Percentiles rank a stretch among this genome's conserved stretches.
phyloP scores from a whole-genome alignment of 1,284 basidiomycete genomes.

The Rhodotorula sp. region DNA sequence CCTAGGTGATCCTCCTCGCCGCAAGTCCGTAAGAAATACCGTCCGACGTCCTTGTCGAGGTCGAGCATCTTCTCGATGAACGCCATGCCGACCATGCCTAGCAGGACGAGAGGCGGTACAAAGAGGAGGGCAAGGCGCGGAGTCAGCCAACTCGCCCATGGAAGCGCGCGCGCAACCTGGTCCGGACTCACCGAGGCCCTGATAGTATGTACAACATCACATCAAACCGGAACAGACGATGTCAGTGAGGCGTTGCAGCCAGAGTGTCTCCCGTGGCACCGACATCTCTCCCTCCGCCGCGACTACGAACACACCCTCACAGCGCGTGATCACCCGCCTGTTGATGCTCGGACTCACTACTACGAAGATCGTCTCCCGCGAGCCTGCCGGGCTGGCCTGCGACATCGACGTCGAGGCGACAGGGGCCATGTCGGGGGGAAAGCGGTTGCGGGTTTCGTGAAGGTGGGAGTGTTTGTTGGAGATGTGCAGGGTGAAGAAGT shows the following conservation, averaged over 20 bases:
- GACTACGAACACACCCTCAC: no score
- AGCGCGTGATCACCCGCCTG: no score
- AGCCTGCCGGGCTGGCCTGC: background rate
- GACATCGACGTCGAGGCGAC: conserved; percentile 18
- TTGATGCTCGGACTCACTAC: conserved; percentile 49
- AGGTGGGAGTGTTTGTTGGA: no score
- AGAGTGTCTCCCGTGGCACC: no score
- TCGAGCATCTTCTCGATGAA: conserved; percentile 67
- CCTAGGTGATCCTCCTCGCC: conserved; percentile 57
- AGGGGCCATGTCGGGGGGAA: conserved; percentile 16
- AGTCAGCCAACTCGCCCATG: conserved; percentile 61
- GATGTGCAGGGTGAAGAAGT: no score
- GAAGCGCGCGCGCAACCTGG: background rate
- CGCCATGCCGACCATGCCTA: conserved; percentile 47
- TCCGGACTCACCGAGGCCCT: background rate
- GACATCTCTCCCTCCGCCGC: no score
- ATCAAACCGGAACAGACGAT: no score
- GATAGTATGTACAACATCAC: no score
- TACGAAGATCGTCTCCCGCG: conserved; percentile 51
- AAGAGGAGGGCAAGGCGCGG: conserved; percentile 55
- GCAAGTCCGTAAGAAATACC: conserved; percentile 61
- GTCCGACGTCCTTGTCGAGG: conserved; percentile 53
- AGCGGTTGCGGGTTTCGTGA: no score
- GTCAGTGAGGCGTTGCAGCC: no score
- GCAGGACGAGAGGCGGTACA: conserved; percentile 36